Base-by-base conservation (phyloP, 441 rosid genomes). In the Lepidium campestre region DNA sequence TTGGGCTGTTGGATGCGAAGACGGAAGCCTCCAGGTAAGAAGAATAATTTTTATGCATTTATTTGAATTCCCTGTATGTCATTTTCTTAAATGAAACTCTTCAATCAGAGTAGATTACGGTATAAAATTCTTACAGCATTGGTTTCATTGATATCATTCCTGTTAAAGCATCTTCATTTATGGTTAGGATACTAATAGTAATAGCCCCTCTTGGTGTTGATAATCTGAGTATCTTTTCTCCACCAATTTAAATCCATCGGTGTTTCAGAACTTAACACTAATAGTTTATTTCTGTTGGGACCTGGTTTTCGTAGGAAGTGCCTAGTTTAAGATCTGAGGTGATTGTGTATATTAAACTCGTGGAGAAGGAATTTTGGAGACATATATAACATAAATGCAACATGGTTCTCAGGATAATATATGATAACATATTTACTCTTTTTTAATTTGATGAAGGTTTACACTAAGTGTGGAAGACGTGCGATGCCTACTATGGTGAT, bases 1-100 rank as follows among this genome's bases (percentile, higher is more conserved):
- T 68, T 94, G 98, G 99, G 99, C 97, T 29, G 96, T 89, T 60
- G 99, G 99, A 29, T 88, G 96, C 62, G 98, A 94, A 76, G 97
- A 91, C 77, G 99, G 99, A 64, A 85, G 87, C 70, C 86, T 91
- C 50, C 97, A 94, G 91, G 98, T 90, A 68, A 71, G 65, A 48
- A 42, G n/a, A 32, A 62, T 59, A 59, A 2, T 53, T 62, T 36
- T 60, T 22, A 23, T 39, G 46, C 57, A 61, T 57, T 62, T n/a
- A 47, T 54, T 62, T 50, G 11, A 7, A 42, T 31, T 20, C 58
- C 10, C 11, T 39, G 42, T 42, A 17, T 27, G 15, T 41, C 9
- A 15, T 17, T 17, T 15, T 35, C 25, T 55, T 41, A 7, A n/a
- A 7, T 40, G 46, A 32, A 15, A 35, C 31, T 49, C 32, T 25